Conservation (phyloP, 169 alveolate species). For the Besnoitia besnoiti region DNA sequence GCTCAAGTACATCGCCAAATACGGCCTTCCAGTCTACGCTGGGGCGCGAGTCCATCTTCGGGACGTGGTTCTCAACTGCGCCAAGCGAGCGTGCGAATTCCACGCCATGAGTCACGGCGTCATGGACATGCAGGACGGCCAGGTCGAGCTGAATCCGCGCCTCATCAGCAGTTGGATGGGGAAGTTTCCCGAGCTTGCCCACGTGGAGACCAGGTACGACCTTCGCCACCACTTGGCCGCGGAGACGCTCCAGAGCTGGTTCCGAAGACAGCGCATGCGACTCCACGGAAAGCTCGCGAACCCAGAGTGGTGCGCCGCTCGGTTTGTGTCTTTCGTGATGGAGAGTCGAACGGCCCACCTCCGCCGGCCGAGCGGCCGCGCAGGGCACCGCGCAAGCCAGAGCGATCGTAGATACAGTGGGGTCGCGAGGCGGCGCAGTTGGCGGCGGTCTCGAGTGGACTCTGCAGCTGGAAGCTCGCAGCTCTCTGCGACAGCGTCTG, state of each 20-base stretch:
- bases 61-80: conserved; percentile 53
- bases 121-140: conserved; percentile 32
- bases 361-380: conserved; percentile 24
- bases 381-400: background rate
- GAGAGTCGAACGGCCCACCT: background rate
- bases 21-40: conserved; percentile 53
- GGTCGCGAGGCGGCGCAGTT: background rate
- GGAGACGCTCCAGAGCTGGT: conserved; percentile 43
- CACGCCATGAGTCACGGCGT: conserved; percentile 61
- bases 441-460: background rate
- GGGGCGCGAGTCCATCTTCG: conserved; percentile 55
- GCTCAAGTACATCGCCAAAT: conserved; percentile 45
- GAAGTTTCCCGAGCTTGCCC: conserved; percentile 40
- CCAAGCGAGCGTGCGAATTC: conserved; percentile 67
- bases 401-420: background rate
- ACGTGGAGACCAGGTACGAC: background rate
- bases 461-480: background rate
- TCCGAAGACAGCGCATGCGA: conserved; percentile 28
- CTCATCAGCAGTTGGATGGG: conserved; percentile 57
- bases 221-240: conserved; percentile 60
- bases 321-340: background rate
- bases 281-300: conserved; percentile 3
- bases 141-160: conserved; percentile 61
- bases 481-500: background rate
- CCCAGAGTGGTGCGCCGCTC: conserved; percentile 29